These are phyloP conservation scores for Endoconidiophora polonica DNA, from an alignment of 2,329 filamentous ascomycete species.

Conservation along the genomic window DNA sequence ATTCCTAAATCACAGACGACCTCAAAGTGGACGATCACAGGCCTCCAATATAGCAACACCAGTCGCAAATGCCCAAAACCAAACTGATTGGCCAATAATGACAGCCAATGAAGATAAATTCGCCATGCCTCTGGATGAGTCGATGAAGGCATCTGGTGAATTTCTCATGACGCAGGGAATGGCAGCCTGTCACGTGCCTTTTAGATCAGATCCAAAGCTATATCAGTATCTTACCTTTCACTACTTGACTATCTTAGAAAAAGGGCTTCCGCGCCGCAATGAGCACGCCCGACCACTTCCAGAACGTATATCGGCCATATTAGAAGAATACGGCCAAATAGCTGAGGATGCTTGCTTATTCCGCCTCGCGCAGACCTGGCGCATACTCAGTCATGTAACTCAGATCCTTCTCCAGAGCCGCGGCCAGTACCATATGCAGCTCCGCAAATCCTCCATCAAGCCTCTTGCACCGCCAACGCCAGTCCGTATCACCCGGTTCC, in stretches of 20 bases:
- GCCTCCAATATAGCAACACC: too few species aligned
- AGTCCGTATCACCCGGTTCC: background rate
- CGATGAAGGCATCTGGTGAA: constrained; percentile 37
- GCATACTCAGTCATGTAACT: constrained; percentile 40
- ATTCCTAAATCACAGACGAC: constrained; percentile 26
- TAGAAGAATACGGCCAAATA: constrained; percentile 40
- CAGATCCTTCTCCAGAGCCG: constrained; percentile 35
- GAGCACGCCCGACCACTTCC: constrained; percentile 23
- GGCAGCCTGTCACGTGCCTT: constrained; percentile 41
- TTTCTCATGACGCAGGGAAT: constrained; percentile 46
- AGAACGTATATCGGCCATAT: constrained; percentile 31
- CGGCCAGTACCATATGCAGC: constrained; percentile 39
- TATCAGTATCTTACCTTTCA: constrained; percentile 40
- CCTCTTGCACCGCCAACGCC: constrained; percentile 8
- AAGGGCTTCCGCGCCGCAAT: constrained; percentile 25
- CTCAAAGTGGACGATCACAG: background rate
- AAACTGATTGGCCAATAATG: constrained; percentile 16
- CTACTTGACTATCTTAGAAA: constrained; percentile 38
- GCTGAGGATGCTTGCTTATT: constrained; percentile 40
- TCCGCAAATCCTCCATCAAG: constrained; percentile 18
- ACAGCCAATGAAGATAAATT: constrained; percentile 25
- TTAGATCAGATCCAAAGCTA: constrained; percentile 30
- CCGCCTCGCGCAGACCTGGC: constrained; percentile 48
- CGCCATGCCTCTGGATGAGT: constrained; percentile 38
- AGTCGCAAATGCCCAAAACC: too few species aligned